Conservation (phyloP, 1,139 yeast species). For the Blastobotrys capitulatus region DNA sequence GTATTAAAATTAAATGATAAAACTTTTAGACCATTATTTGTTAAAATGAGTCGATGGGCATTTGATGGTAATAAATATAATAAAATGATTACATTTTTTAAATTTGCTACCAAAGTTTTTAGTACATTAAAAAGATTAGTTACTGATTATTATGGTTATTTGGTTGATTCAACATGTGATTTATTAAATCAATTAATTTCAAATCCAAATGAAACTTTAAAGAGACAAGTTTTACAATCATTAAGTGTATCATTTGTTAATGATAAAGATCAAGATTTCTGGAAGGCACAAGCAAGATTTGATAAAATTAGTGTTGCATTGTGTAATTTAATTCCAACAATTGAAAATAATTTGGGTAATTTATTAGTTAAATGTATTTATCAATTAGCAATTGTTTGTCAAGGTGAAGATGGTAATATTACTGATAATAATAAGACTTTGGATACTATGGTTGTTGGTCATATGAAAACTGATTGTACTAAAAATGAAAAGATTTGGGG, state of each 20-base stretch:
- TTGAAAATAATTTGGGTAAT: slow-evolving; percentile 49
- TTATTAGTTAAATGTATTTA: slow-evolving; percentile 76
- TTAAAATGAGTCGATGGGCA: slow-evolving; percentile 89
- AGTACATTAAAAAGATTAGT: slow-evolving; percentile 80
- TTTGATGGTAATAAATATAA: slow-evolving; percentile 63
- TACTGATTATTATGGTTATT: slow-evolving; percentile 80
- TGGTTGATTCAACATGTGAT: slow-evolving; percentile 63
- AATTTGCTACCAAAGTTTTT: slow-evolving; percentile 79
- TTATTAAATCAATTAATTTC: slow-evolving; percentile 37
- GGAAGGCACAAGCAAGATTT: slow-evolving; percentile 86
- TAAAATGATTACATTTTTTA: slow-evolving; percentile 58
- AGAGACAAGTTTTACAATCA: slow-evolving; percentile 67
- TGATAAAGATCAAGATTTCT: slow-evolving; percentile 81
- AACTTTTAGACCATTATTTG: slow-evolving; percentile 87
- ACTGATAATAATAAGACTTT: slow-evolving; percentile 78
- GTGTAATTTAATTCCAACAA: slow-evolving; percentile 56
- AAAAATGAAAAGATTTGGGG: slow-evolving; percentile 75
- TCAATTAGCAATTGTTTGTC: slow-evolving; percentile 58
- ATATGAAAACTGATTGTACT: slow-evolving; percentile 43
- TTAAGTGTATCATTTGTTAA: slow-evolving; percentile 74
- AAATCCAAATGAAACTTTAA: slow-evolving; percentile 42
- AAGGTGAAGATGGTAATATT: slow-evolving; percentile 38
- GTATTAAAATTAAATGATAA: slow-evolving; percentile 92
- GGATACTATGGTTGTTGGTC: slow-evolving; percentile 49
- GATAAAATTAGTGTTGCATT: slow-evolving; percentile 61